Conservation (phyloP, 2,329 filamentous ascomycete genomes). For the Colletotrichum gloeosporioides region DNA sequence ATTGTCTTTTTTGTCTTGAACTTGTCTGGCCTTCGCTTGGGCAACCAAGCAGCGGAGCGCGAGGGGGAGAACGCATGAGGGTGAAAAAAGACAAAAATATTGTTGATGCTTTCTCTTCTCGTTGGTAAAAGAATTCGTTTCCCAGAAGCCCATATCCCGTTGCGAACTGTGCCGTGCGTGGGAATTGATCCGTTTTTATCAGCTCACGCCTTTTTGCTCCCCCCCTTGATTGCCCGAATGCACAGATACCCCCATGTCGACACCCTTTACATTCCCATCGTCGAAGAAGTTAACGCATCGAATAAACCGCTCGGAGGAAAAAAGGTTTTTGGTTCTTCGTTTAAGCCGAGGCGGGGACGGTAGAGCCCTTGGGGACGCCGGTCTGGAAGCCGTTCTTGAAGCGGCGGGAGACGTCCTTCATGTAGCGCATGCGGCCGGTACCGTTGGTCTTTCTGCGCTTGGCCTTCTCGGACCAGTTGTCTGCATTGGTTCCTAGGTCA, state of each 20-base stretch:
- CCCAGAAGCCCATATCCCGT: background rate
- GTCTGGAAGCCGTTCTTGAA: constrained; percentile 99
- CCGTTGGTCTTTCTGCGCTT: constrained; percentile 99
- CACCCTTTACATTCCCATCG: constrained; percentile 19
- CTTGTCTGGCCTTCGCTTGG: constrained; percentile 8
- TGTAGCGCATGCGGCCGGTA: constrained; percentile 93
- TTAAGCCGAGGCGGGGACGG: constrained; percentile 60
- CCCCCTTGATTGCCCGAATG: constrained; percentile 13
- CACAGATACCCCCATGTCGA: constrained; percentile 21
- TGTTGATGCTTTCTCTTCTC: background rate
- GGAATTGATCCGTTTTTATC: background rate
- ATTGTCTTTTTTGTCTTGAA: constrained; percentile 6
- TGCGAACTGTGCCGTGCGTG: background rate
- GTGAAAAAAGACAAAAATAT: background rate
- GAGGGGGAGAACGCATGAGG: background rate
- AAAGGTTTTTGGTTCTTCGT: constrained; percentile 14
- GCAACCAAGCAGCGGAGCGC: constrained; percentile 7
- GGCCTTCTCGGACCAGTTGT: constrained; percentile 99
- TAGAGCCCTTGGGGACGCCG: constrained; percentile 84
- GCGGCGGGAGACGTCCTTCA: constrained; percentile 89
- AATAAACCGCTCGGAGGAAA: background rate
- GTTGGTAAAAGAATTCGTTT: background rate
- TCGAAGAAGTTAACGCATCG: background rate
- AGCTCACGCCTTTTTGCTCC: constrained; percentile 8
- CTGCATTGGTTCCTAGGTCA: constrained; percentile 51